Conservation (phyloP, 2,329 filamentous ascomycete genomes). For the Sporothrix sp. region DNA sequence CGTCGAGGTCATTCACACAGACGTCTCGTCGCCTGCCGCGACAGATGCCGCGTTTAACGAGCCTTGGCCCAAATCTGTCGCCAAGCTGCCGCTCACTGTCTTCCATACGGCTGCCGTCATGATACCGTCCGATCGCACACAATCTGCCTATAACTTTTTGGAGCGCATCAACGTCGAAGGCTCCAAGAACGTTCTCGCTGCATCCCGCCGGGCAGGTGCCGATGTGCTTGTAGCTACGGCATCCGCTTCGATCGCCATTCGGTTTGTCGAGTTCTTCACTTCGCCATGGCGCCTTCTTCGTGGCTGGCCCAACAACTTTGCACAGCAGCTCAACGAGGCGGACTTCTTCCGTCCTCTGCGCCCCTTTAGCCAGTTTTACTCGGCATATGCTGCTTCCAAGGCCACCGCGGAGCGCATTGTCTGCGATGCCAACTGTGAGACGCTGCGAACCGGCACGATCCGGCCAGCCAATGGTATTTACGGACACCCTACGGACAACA, state of each 20-base stretch:
- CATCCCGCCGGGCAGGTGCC: slow-evolving; percentile 32
- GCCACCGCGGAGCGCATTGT: slow-evolving; percentile 36
- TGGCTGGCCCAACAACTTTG: slow-evolving; percentile 26
- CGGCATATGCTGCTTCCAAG: slow-evolving; percentile 39
- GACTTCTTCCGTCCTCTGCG: slow-evolving; percentile 30
- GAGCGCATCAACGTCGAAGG: slow-evolving; percentile 38
- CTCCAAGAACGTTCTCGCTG: slow-evolving; percentile 34
- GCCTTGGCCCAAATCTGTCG: slow-evolving; percentile 31
- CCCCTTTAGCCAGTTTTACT: slow-evolving; percentile 31
- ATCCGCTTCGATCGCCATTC: slow-evolving; percentile 34
- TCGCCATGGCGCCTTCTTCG: slow-evolving; percentile 31
- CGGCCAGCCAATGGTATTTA: slow-evolving; percentile 44
- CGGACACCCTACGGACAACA: slow-evolving; percentile 38
- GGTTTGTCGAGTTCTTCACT: slow-evolving; percentile 29
- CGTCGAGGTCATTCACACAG: slow-evolving; percentile 33
- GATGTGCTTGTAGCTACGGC: slow-evolving; percentile 38
- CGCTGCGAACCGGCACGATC: slow-evolving; percentile 41
- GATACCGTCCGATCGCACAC: slow-evolving; percentile 32
- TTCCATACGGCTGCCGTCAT: slow-evolving; percentile 42
- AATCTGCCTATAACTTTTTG: slow-evolving; percentile 29
- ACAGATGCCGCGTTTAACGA: slow-evolving; percentile 32
- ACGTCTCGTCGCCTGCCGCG: slow-evolving; percentile 32
- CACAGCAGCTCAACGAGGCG: slow-evolving; percentile 34
- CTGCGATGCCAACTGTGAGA: slow-evolving; percentile 24
- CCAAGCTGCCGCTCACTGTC: slow-evolving; percentile 37